phyloP scores from a whole-genome alignment of 768 basidiomycete genomes.

The Cystofilobasidium macerans region DNA sequence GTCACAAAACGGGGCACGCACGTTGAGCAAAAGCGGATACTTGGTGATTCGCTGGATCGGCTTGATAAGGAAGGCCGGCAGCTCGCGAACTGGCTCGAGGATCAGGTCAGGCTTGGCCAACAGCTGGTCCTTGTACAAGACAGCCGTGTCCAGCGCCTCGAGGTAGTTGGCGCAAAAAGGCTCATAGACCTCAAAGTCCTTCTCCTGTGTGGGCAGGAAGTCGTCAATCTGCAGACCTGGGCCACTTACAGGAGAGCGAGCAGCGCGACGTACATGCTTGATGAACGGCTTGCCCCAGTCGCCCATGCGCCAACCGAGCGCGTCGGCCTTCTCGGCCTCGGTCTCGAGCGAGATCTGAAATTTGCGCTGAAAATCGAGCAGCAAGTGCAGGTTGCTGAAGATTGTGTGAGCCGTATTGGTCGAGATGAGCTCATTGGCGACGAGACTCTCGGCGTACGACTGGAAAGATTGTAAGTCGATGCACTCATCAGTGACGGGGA shows the following conservation, averaged over 20 bases:
- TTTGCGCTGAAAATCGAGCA: conserved; percentile 90
- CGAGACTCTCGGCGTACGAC: conserved; percentile 79
- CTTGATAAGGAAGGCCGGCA: conserved; percentile 95
- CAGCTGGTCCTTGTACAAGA: conserved; percentile 76
- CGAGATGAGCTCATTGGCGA: conserved; percentile 72
- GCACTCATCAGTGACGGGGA: too few relatives aligned
- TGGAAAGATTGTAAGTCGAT: too few relatives aligned
- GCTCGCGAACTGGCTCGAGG: conserved; percentile 76
- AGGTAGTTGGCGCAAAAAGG: conserved; percentile 95
- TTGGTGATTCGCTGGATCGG: conserved; percentile 98
- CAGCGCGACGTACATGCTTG: conserved; percentile 62
- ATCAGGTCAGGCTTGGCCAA: conserved; percentile 43
- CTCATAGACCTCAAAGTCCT: conserved; percentile 90
- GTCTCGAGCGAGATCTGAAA: conserved; percentile 83
- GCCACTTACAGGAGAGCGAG: conserved; percentile 30
- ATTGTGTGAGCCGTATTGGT: conserved; percentile 91
- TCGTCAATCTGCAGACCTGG: conserved; percentile 31
- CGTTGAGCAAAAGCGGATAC: conserved; percentile 87
- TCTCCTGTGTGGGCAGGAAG: conserved; percentile 53
- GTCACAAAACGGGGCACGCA: conserved; percentile 36
- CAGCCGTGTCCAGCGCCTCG: conserved; percentile 70
- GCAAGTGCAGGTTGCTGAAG: conserved; percentile 85
- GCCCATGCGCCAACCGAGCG: conserved; percentile 36
- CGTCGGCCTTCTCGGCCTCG: conserved; percentile 52
- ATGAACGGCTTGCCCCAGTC: conserved; percentile 78